Conservation (phyloP, 2,329 filamentous ascomycete genomes). For the Neonectria faginata region DNA sequence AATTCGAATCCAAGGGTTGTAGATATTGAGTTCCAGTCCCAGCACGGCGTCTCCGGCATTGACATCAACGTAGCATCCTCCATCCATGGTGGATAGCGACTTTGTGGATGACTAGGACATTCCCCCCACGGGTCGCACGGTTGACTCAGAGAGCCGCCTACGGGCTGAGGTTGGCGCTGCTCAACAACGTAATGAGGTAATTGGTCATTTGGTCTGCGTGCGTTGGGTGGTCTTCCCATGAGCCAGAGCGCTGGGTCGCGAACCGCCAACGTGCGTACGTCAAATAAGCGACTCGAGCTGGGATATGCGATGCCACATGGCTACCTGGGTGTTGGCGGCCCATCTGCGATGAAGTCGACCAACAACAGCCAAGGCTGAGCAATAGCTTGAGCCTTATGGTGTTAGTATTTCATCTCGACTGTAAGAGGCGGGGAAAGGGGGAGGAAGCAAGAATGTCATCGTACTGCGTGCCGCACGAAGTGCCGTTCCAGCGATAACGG, state of each 20-base stretch:
- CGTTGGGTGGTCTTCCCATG: slow-evolving; percentile 5
- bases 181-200: not conserved
- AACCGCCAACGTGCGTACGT: slow-evolving; percentile 23
- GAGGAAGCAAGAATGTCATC: slow-evolving; percentile 1
- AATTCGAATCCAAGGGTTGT: not conserved
- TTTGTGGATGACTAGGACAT: not conserved
- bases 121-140: not conserved
- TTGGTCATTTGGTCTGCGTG: not conserved
- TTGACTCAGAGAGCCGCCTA: slow-evolving; percentile 7
- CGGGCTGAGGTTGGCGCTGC: slow-evolving; percentile 26
- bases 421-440: slow-evolving; percentile 4
- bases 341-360: slow-evolving; percentile 18
- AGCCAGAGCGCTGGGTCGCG: slow-evolving; percentile 22
- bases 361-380: slow-evolving; percentile 27
- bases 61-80: not conserved
- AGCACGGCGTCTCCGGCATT: slow-evolving; percentile 7
- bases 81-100: not conserved
- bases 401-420: slow-evolving; percentile 22
- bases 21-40: not conserved
- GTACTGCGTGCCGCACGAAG: not conserved
- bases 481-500: slow-evolving; percentile 3
- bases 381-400: slow-evolving; percentile 27
- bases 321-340: slow-evolving; percentile 23
- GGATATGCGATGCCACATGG: slow-evolving; percentile 41
- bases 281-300: slow-evolving; percentile 29